Conservation (phyloP, 192 early-diverging fungal genomes). For the Coemansia sp. region DNA sequence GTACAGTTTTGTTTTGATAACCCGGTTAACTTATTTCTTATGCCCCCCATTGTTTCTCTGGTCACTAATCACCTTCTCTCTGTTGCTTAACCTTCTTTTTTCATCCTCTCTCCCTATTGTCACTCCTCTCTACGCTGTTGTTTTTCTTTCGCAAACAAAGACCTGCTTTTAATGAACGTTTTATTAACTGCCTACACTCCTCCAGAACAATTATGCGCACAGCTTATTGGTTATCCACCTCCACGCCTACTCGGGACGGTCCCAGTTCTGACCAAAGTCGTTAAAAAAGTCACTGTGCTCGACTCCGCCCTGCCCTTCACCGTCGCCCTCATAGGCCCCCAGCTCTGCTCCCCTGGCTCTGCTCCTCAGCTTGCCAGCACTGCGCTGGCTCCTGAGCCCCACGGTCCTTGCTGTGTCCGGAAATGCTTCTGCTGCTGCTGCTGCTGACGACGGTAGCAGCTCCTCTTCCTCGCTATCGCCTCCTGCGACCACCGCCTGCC, state of each 20-base stretch:
- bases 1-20: neutral
- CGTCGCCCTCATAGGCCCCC: neutral
- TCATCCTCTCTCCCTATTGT: neutral
- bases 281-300: constrained; percentile 36
- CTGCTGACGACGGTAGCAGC: neutral
- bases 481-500: neutral
- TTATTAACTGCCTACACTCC: neutral
- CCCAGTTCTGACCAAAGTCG: constrained; percentile 41
- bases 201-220: neutral
- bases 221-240: too few relatives aligned
- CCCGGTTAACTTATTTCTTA: constrained; percentile 1
- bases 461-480: neutral
- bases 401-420: neutral
- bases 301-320: constrained; percentile 21
- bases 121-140: neutral
- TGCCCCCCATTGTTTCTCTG: neutral
- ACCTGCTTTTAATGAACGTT: neutral
- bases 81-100: neutral
- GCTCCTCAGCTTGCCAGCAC: neutral
- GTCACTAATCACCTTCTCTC: neutral
- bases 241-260: constrained; percentile 5
- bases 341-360: neutral
- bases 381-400: neutral
- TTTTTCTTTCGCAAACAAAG: neutral
- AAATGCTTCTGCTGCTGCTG: neutral